These are phyloP conservation scores for Colletotrichum eremochloae DNA, from an alignment of 2,329 filamentous ascomycete genomes.

Conservation along the genomic window DNA sequence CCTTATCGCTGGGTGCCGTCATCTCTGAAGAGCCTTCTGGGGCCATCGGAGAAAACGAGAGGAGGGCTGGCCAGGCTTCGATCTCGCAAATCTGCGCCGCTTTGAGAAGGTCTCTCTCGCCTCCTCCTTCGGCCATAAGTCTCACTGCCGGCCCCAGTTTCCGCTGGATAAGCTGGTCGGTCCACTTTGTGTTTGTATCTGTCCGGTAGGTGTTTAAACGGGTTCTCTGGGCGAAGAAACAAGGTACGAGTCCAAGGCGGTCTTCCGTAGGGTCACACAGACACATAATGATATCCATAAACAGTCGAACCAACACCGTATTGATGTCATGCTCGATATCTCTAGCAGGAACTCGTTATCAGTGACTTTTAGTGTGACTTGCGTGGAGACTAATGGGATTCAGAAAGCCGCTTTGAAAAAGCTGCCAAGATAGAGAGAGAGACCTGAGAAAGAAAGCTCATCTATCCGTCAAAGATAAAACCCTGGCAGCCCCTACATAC, in stretches of 20 bases:
- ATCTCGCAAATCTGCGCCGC: conserved; percentile 41
- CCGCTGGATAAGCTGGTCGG: conserved; percentile 8
- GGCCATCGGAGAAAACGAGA: conserved; percentile 9
- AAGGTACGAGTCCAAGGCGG: too few relatives aligned
- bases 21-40: conserved; percentile 13
- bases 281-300: too few relatives aligned
- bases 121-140: conserved; percentile 20
- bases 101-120: neutral
- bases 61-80: conserved; percentile 30
- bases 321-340: too few relatives aligned
- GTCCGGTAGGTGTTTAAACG: neutral
- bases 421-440: conserved; percentile 3
- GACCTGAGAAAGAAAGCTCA: conserved; percentile 1
- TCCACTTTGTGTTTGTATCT: conserved; percentile 9
- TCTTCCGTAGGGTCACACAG: too few relatives aligned
- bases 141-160: conserved; percentile 32
- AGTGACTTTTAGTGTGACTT: too few relatives aligned
- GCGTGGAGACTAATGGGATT: neutral
- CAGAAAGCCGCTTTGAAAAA: neutral
- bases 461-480: neutral
- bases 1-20: conserved; percentile 9
- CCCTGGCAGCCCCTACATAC: conserved; percentile 4
- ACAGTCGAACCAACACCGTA: too few relatives aligned
- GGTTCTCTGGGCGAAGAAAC: neutral
- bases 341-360: neutral